phyloP scores from a whole-genome alignment of 441 rosid genomes.

The Bocquillonia castaneifolia region DNA sequence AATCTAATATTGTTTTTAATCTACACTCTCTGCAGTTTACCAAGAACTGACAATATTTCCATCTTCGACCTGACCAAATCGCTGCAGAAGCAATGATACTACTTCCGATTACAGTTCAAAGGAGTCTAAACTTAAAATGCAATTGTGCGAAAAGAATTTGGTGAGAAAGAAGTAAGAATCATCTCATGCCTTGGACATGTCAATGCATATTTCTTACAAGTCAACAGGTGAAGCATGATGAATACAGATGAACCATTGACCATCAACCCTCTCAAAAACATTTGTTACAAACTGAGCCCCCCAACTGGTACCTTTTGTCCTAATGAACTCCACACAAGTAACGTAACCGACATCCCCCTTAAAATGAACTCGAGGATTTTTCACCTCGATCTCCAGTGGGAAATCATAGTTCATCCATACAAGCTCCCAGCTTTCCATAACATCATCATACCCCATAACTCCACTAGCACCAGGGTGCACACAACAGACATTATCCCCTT shows the following conservation, averaged over 20 bases:
- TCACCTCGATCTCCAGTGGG: slow-evolving; percentile 68
- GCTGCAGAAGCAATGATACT: background rate
- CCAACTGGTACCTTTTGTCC: slow-evolving; percentile 84
- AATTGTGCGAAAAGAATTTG: too few species aligned
- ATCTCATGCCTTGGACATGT: background rate
- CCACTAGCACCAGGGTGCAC: slow-evolving; percentile 85
- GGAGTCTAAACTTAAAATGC: background rate
- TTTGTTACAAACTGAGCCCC: slow-evolving; percentile 86
- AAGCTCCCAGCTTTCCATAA: slow-evolving; percentile 86
- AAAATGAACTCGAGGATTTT: slow-evolving; percentile 59
- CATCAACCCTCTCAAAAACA: slow-evolving; percentile 72
- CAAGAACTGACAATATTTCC: background rate
- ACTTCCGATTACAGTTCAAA: background rate
- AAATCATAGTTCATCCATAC: slow-evolving; percentile 87
- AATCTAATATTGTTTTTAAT: background rate
- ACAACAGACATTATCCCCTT: slow-evolving; percentile 56
- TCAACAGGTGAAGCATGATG: slow-evolving; percentile 90
- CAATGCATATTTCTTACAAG: slow-evolving; percentile 32
- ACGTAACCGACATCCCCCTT: slow-evolving; percentile 70
- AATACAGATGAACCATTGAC: slow-evolving; percentile 66
- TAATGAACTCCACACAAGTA: slow-evolving; percentile 70
- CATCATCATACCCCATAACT: slow-evolving; percentile 61
- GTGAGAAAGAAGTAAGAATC: too few species aligned
- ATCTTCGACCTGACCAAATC: background rate
- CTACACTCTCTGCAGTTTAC: background rate